phyloP scores from a whole-genome alignment of 352 stramenopile genomes.

The Globisporangium nunn region DNA sequence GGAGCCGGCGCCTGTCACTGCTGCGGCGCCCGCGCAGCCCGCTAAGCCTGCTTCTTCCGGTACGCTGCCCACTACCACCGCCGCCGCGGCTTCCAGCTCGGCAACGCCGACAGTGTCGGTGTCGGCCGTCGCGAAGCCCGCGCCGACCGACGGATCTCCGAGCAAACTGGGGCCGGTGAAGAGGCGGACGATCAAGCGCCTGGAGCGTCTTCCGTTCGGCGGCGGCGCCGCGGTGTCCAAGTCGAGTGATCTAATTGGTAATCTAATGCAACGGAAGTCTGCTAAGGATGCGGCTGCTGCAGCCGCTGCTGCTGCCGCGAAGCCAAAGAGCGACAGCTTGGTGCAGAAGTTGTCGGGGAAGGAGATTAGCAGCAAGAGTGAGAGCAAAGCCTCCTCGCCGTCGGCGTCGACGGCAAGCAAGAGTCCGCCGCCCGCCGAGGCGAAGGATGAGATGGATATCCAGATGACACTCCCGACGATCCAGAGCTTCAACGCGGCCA shows the following conservation, averaged over 20 bases:
- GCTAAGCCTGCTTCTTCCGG: no score
- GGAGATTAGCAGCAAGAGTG: conserved; percentile 8
- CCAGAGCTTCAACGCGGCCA: conserved; percentile 67
- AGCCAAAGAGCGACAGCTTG: conserved; percentile 27
- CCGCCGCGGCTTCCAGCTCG: neutral
- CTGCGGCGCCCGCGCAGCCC: conserved; percentile 8
- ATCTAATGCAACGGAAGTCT: conserved; percentile 79
- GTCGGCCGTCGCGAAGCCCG: neutral
- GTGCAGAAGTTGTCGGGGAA: conserved; percentile 13
- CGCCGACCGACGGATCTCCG: conserved; percentile 14
- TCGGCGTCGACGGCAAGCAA: conserved; percentile 1
- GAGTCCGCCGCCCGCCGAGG: conserved; percentile 17
- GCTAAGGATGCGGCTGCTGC: conserved; percentile 43
- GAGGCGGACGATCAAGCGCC: conserved; percentile 66
- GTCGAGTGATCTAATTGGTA: conserved; percentile 75
- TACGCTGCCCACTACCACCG: neutral
- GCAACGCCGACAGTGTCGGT: neutral
- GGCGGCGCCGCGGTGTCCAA: conserved; percentile 52
- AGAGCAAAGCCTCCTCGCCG: conserved; percentile 5
- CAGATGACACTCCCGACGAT: conserved; percentile 67
- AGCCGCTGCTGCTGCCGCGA: conserved; percentile 15
- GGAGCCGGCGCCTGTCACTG: conserved; percentile 14
- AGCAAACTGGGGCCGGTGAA: conserved; percentile 46
- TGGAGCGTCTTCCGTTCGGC: conserved; percentile 63
- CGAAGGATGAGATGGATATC: conserved; percentile 21